Conservation (phyloP, 177 flowering plant genomes). For the Telopea speciosissima region DNA sequence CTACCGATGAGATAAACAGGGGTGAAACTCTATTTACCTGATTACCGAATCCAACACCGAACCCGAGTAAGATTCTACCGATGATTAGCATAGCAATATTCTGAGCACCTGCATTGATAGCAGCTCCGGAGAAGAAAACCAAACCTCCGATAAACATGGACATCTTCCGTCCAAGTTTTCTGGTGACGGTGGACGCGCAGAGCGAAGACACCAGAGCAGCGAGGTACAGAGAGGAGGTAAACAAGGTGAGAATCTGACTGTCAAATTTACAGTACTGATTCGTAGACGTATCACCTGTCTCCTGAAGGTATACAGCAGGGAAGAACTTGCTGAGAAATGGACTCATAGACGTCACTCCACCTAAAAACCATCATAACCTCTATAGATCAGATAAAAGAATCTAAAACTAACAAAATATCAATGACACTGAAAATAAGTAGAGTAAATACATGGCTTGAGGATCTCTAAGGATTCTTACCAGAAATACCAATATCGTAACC, state of each 20-base stretch:
- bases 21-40: conserved; percentile 35
- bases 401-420: too few relatives aligned
- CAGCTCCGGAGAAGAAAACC: conserved; percentile 52
- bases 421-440: too few relatives aligned
- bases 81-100: conserved; percentile 65
- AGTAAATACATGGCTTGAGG: too few relatives aligned
- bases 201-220: conserved; percentile 64
- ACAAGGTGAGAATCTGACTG: conserved; percentile 57
- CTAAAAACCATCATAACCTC: conserved; percentile 18
- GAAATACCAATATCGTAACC: conserved; percentile 90
- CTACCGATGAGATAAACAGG: background rate
- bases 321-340: conserved; percentile 57
- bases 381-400: background rate
- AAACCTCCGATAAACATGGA: conserved; percentile 69
- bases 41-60: conserved; percentile 75
- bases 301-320: conserved; percentile 45
- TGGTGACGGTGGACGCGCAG: conserved; percentile 54
- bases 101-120: conserved; percentile 52
- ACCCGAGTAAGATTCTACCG: conserved; percentile 68
- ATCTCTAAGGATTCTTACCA: conserved; percentile 29
- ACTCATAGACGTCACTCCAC: conserved; percentile 74
- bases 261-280: conserved; percentile 78
- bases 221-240: conserved; percentile 75
- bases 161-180: conserved; percentile 46
- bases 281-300: conserved; percentile 22